Conservation (phyloP, 768 basidiomycete genomes). For the Cubamyces sp. region DNA sequence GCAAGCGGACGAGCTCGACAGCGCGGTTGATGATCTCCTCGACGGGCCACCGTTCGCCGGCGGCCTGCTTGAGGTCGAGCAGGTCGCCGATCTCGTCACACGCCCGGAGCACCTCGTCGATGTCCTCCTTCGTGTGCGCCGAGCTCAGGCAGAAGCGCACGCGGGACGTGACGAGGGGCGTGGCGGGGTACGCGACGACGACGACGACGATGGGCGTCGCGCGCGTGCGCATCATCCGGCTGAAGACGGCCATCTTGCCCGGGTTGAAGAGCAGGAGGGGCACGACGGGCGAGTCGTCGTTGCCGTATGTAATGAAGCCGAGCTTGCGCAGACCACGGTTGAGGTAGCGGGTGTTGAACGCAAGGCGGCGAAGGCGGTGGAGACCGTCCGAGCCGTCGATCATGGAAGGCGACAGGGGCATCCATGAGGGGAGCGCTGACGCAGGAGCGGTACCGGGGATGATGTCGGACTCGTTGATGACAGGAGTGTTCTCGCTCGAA, state of each 20-base stretch:
- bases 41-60: conserved; percentile 72
- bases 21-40: conserved; percentile 75
- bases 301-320: conserved; percentile 96
- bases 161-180: conserved; percentile 83
- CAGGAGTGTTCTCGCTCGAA: conserved; percentile 33
- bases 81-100: conserved; percentile 92
- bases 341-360: conserved; percentile 95
- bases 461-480: conserved; percentile 51
- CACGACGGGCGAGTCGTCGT: conserved; percentile 89
- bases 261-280: conserved; percentile 92
- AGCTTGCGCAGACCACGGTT: conserved; percentile 83
- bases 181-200: conserved; percentile 90
- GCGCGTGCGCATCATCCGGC: conserved; percentile 80
- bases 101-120: conserved; percentile 82
- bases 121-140: conserved; percentile 95
- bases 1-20: conserved; percentile 68
- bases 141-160: conserved; percentile 95
- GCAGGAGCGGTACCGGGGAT: conserved; percentile 75
- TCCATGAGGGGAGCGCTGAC: conserved; percentile 73
- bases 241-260: conserved; percentile 92
- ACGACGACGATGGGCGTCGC: conserved; percentile 85
- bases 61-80: conserved; percentile 86
- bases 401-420: conserved; percentile 71
- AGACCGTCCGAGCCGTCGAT: conserved; percentile 85
- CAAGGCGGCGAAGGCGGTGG: conserved; percentile 81